phyloP scores from a whole-genome alignment of 441 rosid genomes.

The Eruca vesicaria region DNA sequence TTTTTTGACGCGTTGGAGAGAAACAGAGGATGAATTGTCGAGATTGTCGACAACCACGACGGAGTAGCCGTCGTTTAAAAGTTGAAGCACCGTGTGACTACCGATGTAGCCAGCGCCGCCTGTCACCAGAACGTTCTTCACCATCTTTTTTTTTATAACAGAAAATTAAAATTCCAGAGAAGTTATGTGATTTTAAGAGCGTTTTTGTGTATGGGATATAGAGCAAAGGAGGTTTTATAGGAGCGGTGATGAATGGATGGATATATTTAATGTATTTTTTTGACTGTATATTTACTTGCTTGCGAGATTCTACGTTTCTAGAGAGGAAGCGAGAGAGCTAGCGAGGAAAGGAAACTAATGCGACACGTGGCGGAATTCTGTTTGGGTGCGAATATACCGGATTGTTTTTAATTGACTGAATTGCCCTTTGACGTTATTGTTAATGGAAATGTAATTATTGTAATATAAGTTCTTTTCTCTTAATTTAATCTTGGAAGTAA shows the following conservation, averaged over 20 bases:
- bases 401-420: background rate
- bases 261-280: background rate
- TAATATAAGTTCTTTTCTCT: background rate
- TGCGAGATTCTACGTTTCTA: conserved; percentile 24
- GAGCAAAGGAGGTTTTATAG: conserved; percentile 22
- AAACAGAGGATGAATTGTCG: conserved; percentile 62
- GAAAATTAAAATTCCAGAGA: no score
- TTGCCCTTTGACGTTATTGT: conserved; percentile 6
- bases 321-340: background rate
- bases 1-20: conserved; percentile 58
- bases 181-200: no score
- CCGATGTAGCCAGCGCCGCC: conserved; percentile 98
- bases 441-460: background rate
- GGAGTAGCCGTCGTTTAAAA: conserved; percentile 62
- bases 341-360: background rate
- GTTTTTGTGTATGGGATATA: conserved; percentile 3
- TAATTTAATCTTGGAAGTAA: background rate
- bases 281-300: conserved; percentile 24
- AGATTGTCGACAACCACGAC: conserved; percentile 78
- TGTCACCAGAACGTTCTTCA: conserved; percentile 61
- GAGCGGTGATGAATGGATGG: conserved; percentile 2
- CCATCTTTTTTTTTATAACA: conserved; percentile 43
- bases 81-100: conserved; percentile 85
- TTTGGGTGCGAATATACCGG: conserved; percentile 27
- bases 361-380: conserved; percentile 13